These are phyloP conservation scores for Talaromyces sp. DNA, from an alignment of 2,329 filamentous ascomycete species.

Conservation along the genomic window DNA sequence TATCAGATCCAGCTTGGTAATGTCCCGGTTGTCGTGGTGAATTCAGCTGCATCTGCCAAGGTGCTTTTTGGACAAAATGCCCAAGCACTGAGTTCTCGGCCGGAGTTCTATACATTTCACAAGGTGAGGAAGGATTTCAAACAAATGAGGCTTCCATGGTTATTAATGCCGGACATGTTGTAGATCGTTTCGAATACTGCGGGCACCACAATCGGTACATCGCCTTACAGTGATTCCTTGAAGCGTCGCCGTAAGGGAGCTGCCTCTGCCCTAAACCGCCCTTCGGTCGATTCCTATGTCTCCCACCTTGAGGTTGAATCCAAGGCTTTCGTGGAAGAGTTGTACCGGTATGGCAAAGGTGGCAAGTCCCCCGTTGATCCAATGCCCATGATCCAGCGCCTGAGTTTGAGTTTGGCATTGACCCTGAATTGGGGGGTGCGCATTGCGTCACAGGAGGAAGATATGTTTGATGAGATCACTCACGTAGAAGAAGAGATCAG, in stretches of 20 bases:
- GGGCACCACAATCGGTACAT: slow-evolving; percentile 69
- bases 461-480: slow-evolving; percentile 71
- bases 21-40: slow-evolving; percentile 59
- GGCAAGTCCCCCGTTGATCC: slow-evolving; percentile 62
- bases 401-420: slow-evolving; percentile 63
- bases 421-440: slow-evolving; percentile 69
- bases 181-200: slow-evolving; percentile 66
- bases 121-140: slow-evolving; percentile 43
- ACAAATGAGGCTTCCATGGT: background rate
- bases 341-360: slow-evolving; percentile 59
- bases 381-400: slow-evolving; percentile 69
- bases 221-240: slow-evolving; percentile 66
- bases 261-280: slow-evolving; percentile 66
- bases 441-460: slow-evolving; percentile 61
- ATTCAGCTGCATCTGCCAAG: slow-evolving; percentile 56
- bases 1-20: slow-evolving; percentile 64
- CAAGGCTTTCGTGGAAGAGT: slow-evolving; percentile 64
- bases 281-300: slow-evolving; percentile 65
- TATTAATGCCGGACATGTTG: too few species aligned
- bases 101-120: slow-evolving; percentile 63
- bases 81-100: slow-evolving; percentile 58
- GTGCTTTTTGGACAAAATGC: slow-evolving; percentile 57
- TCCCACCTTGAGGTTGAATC: slow-evolving; percentile 65
- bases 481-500: slow-evolving; percentile 73
- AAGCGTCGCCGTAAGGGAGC: slow-evolving; percentile 68